These are phyloP conservation scores for Prillingera fragicola DNA, from an alignment of 1,284 basidiomycete species.

Conservation along the genomic window DNA sequence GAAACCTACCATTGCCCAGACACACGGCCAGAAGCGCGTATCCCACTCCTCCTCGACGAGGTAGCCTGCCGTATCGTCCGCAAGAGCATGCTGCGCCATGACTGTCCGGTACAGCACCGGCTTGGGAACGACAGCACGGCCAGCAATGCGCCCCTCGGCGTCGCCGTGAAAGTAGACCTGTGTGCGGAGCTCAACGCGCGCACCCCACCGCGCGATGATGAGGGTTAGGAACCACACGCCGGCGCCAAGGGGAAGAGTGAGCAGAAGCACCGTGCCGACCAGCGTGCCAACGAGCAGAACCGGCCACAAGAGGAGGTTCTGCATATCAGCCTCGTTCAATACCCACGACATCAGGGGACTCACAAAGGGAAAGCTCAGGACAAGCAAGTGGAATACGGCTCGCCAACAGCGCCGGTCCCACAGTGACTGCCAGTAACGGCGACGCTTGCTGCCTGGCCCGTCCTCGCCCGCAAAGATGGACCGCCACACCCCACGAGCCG, in stretches of 20 bases:
- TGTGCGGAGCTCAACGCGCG: conserved; percentile 33
- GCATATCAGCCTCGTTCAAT: background rate
- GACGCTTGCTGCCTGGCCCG: conserved; percentile 6
- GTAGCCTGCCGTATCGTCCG: no score
- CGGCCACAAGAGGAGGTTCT: conserved; percentile 46
- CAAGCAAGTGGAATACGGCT: conserved; percentile 33
- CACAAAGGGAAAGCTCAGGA: conserved; percentile 46
- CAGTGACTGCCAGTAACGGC: conserved; percentile 37
- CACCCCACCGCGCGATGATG: conserved; percentile 41
- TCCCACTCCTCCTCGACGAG: conserved; percentile 32
- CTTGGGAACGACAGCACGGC: no score
- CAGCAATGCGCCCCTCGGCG: no score
- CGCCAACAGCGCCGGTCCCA: conserved; percentile 32
- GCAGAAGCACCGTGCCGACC: conserved; percentile 43
- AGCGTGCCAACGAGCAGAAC: conserved; percentile 42
- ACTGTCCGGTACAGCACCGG: no score
- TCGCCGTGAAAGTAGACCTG: conserved; percentile 3
- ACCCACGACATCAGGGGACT: conserved; percentile 8
- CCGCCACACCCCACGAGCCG: background rate
- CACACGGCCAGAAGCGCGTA: conserved; percentile 39
- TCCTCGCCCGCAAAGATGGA: conserved; percentile 3
- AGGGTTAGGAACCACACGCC: conserved; percentile 46
- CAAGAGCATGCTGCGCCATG: no score
- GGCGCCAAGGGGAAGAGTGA: conserved; percentile 45
- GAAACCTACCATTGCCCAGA: conserved; percentile 42